Base-by-base conservation (phyloP, 1,284 basidiomycete species). In the Ustilago sp. region DNA sequence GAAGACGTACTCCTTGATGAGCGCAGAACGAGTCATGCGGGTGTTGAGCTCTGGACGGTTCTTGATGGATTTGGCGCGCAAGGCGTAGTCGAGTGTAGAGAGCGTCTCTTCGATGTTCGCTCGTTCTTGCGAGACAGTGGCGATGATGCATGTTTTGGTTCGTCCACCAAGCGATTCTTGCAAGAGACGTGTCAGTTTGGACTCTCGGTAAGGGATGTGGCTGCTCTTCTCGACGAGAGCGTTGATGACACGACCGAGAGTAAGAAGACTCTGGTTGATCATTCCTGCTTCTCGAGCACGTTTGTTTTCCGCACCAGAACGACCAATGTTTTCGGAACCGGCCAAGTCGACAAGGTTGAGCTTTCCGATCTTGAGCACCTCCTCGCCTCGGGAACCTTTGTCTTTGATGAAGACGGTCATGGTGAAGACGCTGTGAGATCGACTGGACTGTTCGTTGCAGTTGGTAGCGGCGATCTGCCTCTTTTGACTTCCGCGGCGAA, bases 151-250 rank as follows among this genome's bases (percentile, higher is more conserved):
- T 0, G 97, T 99, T 88, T 98, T 99, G 8, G 97, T 99, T 31
- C 92, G 90, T 0, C 97, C 97, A n/a, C 97, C 97, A 6, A 99
- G 90, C 17, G 97, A 99, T 87, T 99, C 97, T 92, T 99, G 96
- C 7, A 99, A 89, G 3, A 99, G 90, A 43, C 97, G 93, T 4
- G 97, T 99, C 63, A 99, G 92, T 85, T 99, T 99, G 17, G 89
- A 90, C 70, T 90, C 89, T 58, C 86, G 91, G 86, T 99, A 99
- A 3, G 97, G 97, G 56, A 98, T 92, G 87, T 99, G 95, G 51
- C 68, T 56, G 17, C 92, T 92, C 83, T 92, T 93, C 81, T 98
- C 96, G 57, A 98, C 96, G 41, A 99, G 90, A 8, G 94, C 94
- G 79, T 96, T 98, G 85, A 99, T 99, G 53, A 99, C 97, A 50